Evolutionary conservation across 441 rosid genomes (phyloP).

Genomic region (Dalechampia spathulata): DNA sequence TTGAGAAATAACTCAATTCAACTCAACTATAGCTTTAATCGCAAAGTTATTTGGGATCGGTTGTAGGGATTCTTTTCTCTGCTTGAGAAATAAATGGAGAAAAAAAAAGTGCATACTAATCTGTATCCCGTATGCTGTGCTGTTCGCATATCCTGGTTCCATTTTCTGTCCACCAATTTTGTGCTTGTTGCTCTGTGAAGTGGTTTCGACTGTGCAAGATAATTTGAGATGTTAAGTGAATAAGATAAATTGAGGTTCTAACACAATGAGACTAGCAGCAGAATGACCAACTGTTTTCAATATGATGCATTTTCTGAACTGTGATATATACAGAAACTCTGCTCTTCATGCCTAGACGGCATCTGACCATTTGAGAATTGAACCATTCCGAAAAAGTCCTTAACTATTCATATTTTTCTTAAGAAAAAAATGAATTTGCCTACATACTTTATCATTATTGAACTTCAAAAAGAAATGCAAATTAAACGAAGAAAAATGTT

Average conservation of each 20-base stretch:
- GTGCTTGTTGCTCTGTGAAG: slow-evolving; percentile 65
- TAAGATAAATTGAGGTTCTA: neutral
- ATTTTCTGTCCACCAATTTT: slow-evolving; percentile 86
- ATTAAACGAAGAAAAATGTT: no score
- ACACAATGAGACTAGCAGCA: neutral
- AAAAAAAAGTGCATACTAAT: slow-evolving; percentile 10
- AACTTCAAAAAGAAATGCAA: neutral
- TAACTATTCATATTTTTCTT: neutral
- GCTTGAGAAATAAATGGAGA: neutral
- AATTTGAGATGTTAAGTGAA: slow-evolving; percentile 6
- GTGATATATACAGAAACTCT: no score
- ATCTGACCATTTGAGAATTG: no score
- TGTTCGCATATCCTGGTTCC: slow-evolving; percentile 51
- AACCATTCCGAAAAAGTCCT: neutral
- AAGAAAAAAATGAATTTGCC: no score
- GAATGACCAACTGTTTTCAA: neutral
- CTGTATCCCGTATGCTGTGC: slow-evolving; percentile 37
- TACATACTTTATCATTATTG: no score
- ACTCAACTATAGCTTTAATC: no score
- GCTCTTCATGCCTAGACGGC: no score
- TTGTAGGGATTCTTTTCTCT: no score
- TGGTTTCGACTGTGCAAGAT: slow-evolving; percentile 52
- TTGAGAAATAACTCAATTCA: no score
- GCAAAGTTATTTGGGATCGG: no score
- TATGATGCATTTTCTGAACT: no score